Evolutionary conservation across 371 early-diverging fungal genomes (phyloP).

Genomic region (Rhizopus stolonifer): DNA sequence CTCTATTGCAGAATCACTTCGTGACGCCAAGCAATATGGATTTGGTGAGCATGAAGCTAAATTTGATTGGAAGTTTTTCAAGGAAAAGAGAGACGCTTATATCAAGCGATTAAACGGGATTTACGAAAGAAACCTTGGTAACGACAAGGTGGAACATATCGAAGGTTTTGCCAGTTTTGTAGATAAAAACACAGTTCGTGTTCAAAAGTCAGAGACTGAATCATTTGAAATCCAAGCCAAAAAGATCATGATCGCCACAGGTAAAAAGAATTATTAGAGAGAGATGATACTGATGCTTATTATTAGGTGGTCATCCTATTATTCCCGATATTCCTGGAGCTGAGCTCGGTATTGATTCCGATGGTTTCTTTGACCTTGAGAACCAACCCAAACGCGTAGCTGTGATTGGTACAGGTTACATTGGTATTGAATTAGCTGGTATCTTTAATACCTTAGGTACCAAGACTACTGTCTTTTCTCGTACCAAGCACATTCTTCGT

Average conservation of each 20-base stretch:
- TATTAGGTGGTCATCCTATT: conserved; percentile 67
- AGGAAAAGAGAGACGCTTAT: conserved; percentile 93
- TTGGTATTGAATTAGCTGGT: conserved; percentile 96
- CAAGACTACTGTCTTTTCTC: conserved; percentile 85
- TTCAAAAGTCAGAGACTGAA: conserved; percentile 48
- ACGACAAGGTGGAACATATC: conserved; percentile 83
- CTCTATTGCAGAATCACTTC: conserved; percentile 81
- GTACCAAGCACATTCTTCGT: conserved; percentile 84
- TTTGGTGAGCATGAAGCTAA: conserved; percentile 59
- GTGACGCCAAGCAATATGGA: conserved; percentile 88
- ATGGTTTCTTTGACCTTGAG: conserved; percentile 96
- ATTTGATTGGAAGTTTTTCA: conserved; percentile 77
- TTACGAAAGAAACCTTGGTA: conserved; percentile 87
- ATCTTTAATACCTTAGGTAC: conserved; percentile 89
- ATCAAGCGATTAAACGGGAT: conserved; percentile 95
- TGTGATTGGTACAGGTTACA: conserved; percentile 88
- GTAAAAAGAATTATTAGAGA: conserved; percentile 23
- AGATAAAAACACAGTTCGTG: conserved; percentile 70
- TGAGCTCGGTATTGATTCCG: conserved; percentile 86
- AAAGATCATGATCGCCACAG: conserved; percentile 90
- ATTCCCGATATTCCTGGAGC: conserved; percentile 82
- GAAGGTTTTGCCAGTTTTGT: conserved; percentile 86
- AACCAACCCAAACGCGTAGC: conserved; percentile 90
- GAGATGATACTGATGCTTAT: not conserved
- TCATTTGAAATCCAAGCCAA: conserved; percentile 63